Evolutionary conservation across 2,329 filamentous ascomycete genomes (phyloP).

Genomic region (Talaromyces verruculosus): DNA sequence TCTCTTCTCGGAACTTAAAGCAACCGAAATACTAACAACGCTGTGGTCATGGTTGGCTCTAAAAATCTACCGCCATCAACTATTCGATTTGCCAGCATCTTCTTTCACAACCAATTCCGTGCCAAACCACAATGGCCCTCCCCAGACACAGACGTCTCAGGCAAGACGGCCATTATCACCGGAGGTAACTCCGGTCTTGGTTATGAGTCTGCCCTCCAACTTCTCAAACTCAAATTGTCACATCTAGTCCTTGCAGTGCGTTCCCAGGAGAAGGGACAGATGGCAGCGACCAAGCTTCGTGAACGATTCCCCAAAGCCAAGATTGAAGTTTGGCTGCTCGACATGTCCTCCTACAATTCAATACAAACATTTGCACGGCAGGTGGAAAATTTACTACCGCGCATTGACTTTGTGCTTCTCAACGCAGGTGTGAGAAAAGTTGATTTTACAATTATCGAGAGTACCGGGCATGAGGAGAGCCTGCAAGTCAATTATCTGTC

Average conservation of each 20-base stretch:
- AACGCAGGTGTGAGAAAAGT: neutral
- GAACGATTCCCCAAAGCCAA: neutral
- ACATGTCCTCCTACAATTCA: neutral
- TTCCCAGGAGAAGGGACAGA: neutral
- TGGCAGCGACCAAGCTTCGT: neutral
- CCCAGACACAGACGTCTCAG: neutral
- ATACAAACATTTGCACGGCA: neutral
- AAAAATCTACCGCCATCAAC: neutral
- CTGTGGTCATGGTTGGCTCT: neutral
- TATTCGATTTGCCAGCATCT: neutral
- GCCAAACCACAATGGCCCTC: neutral
- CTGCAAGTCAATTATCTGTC: neutral
- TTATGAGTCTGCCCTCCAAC: neutral
- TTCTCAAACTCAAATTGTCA: neutral
- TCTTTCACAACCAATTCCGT: neutral
- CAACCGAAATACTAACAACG: too few species aligned
- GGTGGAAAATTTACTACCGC: neutral
- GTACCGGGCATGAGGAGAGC: neutral
- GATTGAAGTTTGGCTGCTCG: neutral
- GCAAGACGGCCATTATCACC: neutral
- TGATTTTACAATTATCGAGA: neutral
- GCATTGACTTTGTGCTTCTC: neutral
- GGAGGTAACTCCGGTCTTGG: neutral
- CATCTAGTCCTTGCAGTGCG: neutral
- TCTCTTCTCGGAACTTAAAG: too few species aligned